phyloP scores from a whole-genome alignment of 805 yeast species.

The Debaryomyces castellii region DNA sequence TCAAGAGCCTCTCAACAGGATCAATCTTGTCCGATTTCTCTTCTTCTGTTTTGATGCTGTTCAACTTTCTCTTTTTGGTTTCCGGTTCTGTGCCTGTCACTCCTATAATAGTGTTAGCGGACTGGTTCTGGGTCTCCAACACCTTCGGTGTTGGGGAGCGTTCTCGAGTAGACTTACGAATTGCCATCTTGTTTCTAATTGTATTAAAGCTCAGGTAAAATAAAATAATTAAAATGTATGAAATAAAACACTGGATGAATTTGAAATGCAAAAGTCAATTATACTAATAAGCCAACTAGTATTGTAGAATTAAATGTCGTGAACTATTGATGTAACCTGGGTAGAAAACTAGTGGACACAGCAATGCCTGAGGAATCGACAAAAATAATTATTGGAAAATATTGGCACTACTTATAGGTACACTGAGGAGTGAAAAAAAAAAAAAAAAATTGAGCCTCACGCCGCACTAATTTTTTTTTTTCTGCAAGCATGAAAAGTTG shows the following conservation, averaged over 20 bases:
- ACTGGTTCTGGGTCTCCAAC: conserved; percentile 5
- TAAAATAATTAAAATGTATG: background rate
- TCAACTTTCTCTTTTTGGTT: conserved; percentile 7
- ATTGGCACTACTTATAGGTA: background rate
- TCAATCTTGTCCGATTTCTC: conserved; percentile 33
- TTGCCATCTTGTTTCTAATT: conserved; percentile 7
- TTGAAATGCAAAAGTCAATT: conserved; percentile 2
- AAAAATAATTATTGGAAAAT: background rate
- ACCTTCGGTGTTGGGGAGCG: conserved; percentile 22
- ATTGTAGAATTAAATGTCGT: background rate
- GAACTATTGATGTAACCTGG: background rate
- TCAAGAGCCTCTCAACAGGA: conserved; percentile 42
- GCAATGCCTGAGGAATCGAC: background rate
- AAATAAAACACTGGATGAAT: background rate
- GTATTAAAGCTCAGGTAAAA: background rate
- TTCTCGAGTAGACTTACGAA: conserved; percentile 34
- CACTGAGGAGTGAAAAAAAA: background rate
- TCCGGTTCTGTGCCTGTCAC: conserved; percentile 4
- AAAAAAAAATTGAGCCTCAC: conserved; percentile 6
- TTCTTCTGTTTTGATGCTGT: conserved; percentile 7
- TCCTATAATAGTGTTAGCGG: conserved; percentile 8
- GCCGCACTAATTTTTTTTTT: conserved; percentile 7
- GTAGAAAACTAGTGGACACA: conserved; percentile 1
- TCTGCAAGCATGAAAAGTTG: background rate
- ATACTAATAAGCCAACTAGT: background rate